Percentiles rank a stretch among this genome's conserved stretches.
Conservation (phyloP, 345 rosid species). For the Syzygium grande region DNA sequence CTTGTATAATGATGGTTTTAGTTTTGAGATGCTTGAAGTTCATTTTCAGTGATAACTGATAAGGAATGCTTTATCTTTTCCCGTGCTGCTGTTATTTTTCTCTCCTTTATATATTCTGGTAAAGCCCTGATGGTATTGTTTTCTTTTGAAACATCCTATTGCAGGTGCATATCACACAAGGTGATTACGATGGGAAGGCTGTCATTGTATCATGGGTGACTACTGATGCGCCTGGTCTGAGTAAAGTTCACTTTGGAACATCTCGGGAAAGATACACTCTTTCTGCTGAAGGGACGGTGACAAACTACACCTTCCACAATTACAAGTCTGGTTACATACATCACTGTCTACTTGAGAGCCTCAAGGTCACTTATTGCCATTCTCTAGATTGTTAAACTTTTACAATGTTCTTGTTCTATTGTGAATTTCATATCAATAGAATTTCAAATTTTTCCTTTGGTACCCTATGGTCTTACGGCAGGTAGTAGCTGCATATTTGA, state of each 20-base stretch:
- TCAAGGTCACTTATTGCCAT: constrained; percentile 40
- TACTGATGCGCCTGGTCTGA: constrained; percentile 52
- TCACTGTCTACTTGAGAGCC: constrained; percentile 66
- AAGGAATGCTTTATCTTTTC: neutral
- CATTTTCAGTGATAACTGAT: neutral
- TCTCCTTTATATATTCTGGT: neutral
- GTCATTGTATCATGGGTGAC: constrained; percentile 91
- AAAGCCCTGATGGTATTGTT: neutral
- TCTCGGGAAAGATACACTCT: constrained; percentile 34
- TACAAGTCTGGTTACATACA: constrained; percentile 88
- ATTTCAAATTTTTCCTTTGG: neutral
- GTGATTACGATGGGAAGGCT: constrained; percentile 84
- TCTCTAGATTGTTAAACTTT: neutral
- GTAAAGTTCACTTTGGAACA: constrained; percentile 52
- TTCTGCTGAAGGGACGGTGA: constrained; percentile 48
- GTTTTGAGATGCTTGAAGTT: neutral
- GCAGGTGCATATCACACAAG: constrained; percentile 92
- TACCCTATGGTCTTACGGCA: neutral
- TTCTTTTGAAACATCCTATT: neutral
- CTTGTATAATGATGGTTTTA: neutral
- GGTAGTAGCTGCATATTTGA: neutral
- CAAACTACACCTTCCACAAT: constrained; percentile 65
- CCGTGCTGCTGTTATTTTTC: neutral
- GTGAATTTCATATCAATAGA: neutral
- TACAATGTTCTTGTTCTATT: neutral